Evolutionary conservation across 345 rosid genomes (phyloP).

Genomic region (Syzygium oleosum): DNA sequence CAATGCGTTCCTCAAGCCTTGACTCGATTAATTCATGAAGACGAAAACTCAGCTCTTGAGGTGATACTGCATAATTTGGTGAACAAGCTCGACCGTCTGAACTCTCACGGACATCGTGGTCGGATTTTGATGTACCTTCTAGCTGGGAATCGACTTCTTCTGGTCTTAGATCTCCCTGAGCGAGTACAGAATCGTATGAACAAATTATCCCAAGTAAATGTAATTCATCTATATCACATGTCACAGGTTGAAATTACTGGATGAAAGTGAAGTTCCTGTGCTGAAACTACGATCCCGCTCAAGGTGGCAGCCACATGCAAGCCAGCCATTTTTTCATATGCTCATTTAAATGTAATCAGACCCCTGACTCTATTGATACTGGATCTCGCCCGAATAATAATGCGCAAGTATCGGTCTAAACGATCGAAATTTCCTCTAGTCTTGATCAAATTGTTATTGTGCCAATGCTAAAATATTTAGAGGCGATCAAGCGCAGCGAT

Average conservation of each 20-base stretch:
- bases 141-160: neutral
- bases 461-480: neutral
- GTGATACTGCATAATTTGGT: conserved; percentile 8
- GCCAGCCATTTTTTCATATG: neutral
- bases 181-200: neutral
- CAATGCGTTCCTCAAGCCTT: conserved; percentile 15
- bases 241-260: neutral
- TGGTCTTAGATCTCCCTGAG: neutral
- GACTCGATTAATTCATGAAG: conserved; percentile 25
- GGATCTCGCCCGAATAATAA: neutral
- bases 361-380: neutral
- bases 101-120: neutral
- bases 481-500: neutral
- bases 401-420: neutral
- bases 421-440: neutral
- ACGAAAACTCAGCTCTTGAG: conserved; percentile 18
- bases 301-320: neutral
- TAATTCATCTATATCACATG: neutral
- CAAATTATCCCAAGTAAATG: neutral
- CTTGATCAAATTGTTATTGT: neutral
- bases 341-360: neutral
- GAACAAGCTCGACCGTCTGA: neutral
- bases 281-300: neutral
- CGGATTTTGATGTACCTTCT: neutral
- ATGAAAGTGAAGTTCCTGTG: neutral